Base-by-base conservation (phyloP, 2,329 filamentous ascomycete genomes). In the Pyrenochaeta sp. region DNA sequence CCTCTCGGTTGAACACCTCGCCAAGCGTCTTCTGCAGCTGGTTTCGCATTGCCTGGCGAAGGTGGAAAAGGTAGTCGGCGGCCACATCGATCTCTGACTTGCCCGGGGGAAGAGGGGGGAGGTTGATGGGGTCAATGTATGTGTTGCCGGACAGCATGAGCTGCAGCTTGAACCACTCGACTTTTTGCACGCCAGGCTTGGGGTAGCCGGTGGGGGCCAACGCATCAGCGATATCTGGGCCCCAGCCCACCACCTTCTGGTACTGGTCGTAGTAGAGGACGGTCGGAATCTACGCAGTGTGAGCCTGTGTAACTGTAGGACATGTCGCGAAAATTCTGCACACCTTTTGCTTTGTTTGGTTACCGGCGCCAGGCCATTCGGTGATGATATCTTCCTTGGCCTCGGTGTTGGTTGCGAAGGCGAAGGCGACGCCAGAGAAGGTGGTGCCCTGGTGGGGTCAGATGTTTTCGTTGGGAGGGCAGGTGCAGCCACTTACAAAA, bases 241-340 rank as follows among this genome's bases (percentile, higher is more conserved):
- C 94, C 94, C 94, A 99, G 62, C 94, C 94, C n/a, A 97, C 94
- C 35, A 99, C 94, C 74, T 97, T 96, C 69, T 99, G 94, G 73
- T 96, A 96, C 75, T 97, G 93, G 70, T 99, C 94, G 71, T 99
- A 99, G 79, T 99, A 99, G 49, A 99, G 83, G n/a, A 99, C 94
- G 10, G 94, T 97, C 11, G 94, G 94, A 61, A 99, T 97, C 94
- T 96, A 65, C 14, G 13, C 9, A n/a, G 9, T 2, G 41, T 54
- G 37, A 53, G 41, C 28, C 13, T n/a, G n/a, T n/a, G n/a, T n/a
- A n/a, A n/a, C n/a, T n/a, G n/a, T n/a, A n/a, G n/a, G n/a, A n/a
- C n/a, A n/a, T n/a, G n/a, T n/a, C n/a, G n/a, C n/a, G n/a, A n/a
- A n/a, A n/a, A n/a, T n/a, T n/a, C n/a, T n/a, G 26, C 45, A 26